Percentiles rank a stretch among this genome's conserved stretches.
These are phyloP conservation scores for Candida dajiaensis DNA, from an alignment of 805 yeast genomes.

Conservation along the genomic window DNA sequence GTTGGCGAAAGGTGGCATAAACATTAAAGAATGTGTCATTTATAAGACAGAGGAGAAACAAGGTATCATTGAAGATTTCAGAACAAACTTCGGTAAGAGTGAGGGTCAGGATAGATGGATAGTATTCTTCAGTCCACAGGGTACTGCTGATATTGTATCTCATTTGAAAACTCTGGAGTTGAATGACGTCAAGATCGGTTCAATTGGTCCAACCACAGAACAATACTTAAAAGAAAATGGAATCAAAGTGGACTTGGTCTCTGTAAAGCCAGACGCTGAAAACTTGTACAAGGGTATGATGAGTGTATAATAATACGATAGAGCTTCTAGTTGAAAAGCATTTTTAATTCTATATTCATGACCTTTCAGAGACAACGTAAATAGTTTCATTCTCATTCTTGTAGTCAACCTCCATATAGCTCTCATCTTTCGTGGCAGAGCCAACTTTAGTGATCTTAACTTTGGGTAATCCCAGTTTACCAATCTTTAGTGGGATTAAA, in stretches of 20 bases:
- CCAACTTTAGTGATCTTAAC: constrained; percentile 38
- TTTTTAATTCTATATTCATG: not conserved
- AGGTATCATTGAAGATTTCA: constrained; percentile 39
- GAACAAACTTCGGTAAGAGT: constrained; percentile 2
- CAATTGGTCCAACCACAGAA: constrained; percentile 92
- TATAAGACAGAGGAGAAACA: constrained; percentile 57
- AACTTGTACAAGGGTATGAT: constrained; percentile 39
- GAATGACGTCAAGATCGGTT: constrained; percentile 45
- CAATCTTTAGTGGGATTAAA: constrained; percentile 71
- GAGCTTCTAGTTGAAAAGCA: constrained; percentile 1
- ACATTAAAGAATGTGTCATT: constrained; percentile 54
- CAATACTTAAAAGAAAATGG: constrained; percentile 47
- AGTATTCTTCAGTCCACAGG: constrained; percentile 89
- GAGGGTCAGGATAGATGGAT: constrained; percentile 47
- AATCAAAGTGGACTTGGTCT: constrained; percentile 54
- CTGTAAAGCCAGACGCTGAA: constrained; percentile 66
- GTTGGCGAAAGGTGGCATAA: constrained; percentile 36
- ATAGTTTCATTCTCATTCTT: constrained; percentile 64
- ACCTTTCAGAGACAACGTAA: constrained; percentile 58
- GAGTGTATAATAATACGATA: not conserved
- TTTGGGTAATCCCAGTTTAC: constrained; percentile 64
- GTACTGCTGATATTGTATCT: constrained; percentile 58
- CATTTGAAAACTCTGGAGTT: constrained; percentile 26
- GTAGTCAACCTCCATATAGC: constrained; percentile 53
- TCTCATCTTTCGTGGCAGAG: constrained; percentile 27